Conservation (phyloP, 2,329 filamentous ascomycete genomes). For the Fusarium ramigenum region DNA sequence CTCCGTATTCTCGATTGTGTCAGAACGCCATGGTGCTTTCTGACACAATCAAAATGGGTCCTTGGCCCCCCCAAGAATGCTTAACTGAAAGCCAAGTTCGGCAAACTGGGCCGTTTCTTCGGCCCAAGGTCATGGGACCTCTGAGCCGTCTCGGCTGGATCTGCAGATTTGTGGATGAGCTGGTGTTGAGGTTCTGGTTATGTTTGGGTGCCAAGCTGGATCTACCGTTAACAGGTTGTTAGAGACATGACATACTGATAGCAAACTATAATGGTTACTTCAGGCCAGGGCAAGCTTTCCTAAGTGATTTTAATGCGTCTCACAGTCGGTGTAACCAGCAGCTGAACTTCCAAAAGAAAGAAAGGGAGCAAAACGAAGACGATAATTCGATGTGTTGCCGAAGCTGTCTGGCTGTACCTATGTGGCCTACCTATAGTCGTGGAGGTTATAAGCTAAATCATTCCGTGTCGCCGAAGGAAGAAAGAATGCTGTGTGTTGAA, state of each 20-base stretch:
- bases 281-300: background rate
- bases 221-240: slow-evolving; percentile 9
- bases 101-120: slow-evolving; percentile 13
- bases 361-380: background rate
- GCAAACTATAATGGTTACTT: background rate
- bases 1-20: background rate
- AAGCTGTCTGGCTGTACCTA: background rate
- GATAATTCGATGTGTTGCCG: background rate
- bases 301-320: background rate
- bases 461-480: slow-evolving; percentile 3
- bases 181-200: slow-evolving; percentile 5
- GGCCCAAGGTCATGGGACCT: background rate
- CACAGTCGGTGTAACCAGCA: background rate
- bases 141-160: slow-evolving; percentile 4
- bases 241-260: background rate
- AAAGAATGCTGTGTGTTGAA: slow-evolving; percentile 19
- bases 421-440: background rate
- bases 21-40: background rate
- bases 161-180: slow-evolving; percentile 21
- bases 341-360: background rate
- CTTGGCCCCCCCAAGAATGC: slow-evolving; percentile 1
- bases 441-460: background rate
- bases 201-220: slow-evolving; percentile 22
- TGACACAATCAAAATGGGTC: slow-evolving; percentile 9
- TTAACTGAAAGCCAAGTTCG: slow-evolving; percentile 34